phyloP scores from a whole-genome alignment of 2,329 filamentous ascomycete species.

The Passalora sequoiae region DNA sequence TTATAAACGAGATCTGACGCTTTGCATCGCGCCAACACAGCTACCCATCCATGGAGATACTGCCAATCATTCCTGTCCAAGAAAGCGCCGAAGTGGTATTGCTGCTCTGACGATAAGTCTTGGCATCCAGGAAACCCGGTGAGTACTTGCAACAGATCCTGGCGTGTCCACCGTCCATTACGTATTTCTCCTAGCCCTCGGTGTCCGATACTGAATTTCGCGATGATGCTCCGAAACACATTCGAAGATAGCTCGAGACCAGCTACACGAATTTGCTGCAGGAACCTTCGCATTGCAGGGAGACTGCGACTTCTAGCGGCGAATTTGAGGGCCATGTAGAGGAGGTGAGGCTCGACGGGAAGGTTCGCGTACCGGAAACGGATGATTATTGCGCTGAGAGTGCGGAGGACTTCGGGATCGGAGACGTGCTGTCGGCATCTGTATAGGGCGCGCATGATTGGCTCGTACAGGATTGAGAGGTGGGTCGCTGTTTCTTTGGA shows the following conservation, averaged over 20 bases:
- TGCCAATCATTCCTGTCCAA: constrained; percentile 31
- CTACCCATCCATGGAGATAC: constrained; percentile 34
- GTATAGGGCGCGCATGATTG: constrained; percentile 32
- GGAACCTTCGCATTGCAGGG: constrained; percentile 31
- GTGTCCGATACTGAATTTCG: constrained; percentile 36
- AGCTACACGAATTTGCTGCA: constrained; percentile 21
- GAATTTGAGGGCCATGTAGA: constrained; percentile 32
- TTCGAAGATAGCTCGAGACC: constrained; percentile 22
- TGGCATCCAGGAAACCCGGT: constrained; percentile 31
- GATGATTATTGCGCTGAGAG: constrained; percentile 25
- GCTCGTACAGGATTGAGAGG: constrained; percentile 24
- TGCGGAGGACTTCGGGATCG: constrained; percentile 27
- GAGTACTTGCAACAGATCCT: constrained; percentile 34
- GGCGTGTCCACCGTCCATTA: constrained; percentile 34
- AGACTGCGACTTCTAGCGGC: constrained; percentile 31
- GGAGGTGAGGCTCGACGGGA: constrained; percentile 18
- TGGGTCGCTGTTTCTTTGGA: constrained; percentile 17
- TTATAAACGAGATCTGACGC: constrained; percentile 29
- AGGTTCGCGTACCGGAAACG: constrained; percentile 27
- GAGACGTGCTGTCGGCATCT: constrained; percentile 28
- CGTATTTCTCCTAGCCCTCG: constrained; percentile 35
- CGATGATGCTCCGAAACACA: constrained; percentile 33
- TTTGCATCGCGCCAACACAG: constrained; percentile 31
- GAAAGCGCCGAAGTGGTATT: constrained; percentile 32
- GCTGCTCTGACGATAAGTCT: constrained; percentile 24